Conservation (phyloP, 345 rosid genomes). For the Iberis pinnata region DNA sequence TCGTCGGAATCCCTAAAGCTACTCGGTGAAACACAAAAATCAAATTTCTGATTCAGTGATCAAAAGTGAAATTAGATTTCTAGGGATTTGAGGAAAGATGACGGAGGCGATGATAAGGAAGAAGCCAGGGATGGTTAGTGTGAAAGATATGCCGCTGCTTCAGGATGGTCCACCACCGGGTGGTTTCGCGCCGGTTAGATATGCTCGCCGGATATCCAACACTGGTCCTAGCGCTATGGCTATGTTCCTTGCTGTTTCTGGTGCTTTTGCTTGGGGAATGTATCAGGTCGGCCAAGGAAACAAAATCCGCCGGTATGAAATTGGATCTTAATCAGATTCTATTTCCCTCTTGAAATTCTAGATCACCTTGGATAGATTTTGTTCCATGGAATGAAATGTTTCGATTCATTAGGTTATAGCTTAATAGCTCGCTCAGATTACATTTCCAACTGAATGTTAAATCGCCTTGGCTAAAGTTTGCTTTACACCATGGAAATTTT, state of each 20-base stretch:
- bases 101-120: slow-evolving; percentile 95
- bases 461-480: no score
- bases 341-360: no score
- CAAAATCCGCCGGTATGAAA: slow-evolving; percentile 71
- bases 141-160: slow-evolving; percentile 90
- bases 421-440: no score
- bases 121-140: slow-evolving; percentile 97
- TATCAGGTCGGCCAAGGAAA: slow-evolving; percentile 98
- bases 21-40: not conserved
- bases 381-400: no score
- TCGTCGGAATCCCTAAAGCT: slow-evolving; percentile 18
- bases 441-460: no score
- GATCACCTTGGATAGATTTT: no score
- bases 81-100: slow-evolving; percentile 41
- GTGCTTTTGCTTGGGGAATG: slow-evolving; percentile 91
- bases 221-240: slow-evolving; percentile 95
- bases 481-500: no score
- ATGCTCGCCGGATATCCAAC: slow-evolving; percentile 91
- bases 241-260: slow-evolving; percentile 68
- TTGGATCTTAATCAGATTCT: no score
- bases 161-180: slow-evolving; percentile 99
- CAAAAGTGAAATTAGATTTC: slow-evolving; percentile 7
- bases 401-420: no score
- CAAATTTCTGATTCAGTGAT: no score
- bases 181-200: slow-evolving; percentile 83